Percentiles rank a stretch among this genome's conserved stretches.
phyloP scores from a whole-genome alignment of 2,329 filamentous ascomycete genomes.

The Cercospora sp. region DNA sequence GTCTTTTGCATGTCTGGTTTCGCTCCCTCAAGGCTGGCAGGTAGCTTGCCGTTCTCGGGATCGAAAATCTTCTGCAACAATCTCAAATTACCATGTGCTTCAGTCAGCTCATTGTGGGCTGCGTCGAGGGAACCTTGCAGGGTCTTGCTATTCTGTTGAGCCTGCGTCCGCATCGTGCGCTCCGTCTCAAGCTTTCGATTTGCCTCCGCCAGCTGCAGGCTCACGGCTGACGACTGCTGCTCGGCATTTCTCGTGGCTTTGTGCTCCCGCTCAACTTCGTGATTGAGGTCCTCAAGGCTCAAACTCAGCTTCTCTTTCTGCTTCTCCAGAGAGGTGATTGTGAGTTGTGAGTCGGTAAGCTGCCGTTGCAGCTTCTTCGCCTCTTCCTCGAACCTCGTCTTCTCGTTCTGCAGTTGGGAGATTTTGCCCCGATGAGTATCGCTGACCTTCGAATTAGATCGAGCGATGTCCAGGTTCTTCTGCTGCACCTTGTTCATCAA shows the following conservation, averaged over 20 bases:
- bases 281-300: conserved; percentile 85
- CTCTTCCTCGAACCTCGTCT: conserved; percentile 78
- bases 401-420: conserved; percentile 76
- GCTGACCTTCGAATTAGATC: conserved; percentile 80
- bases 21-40: conserved; percentile 67
- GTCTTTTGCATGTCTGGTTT: conserved; percentile 67
- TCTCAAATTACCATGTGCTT: conserved; percentile 77
- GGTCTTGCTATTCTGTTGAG: conserved; percentile 80
- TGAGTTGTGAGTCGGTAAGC: conserved; percentile 80
- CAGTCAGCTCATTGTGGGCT: conserved; percentile 76
- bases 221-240: conserved; percentile 77
- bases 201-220: conserved; percentile 80
- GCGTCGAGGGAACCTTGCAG: conserved; percentile 77
- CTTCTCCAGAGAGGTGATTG: conserved; percentile 83
- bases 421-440: conserved; percentile 81
- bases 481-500: conserved; percentile 97
- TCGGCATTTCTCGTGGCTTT: conserved; percentile 88
- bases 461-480: conserved; percentile 92
- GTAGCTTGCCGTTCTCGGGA: conserved; percentile 55
- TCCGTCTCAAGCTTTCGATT: conserved; percentile 91
- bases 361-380: conserved; percentile 79
- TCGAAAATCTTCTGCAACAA: conserved; percentile 85
- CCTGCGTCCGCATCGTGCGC: conserved; percentile 78
- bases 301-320: conserved; percentile 90
- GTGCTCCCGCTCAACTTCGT: conserved; percentile 86